A percentile compares a stretch with the other conserved stretches of the same genome.
Conservation (phyloP, 2,329 filamentous ascomycete genomes). For the Lasiodiplodia sp. region DNA sequence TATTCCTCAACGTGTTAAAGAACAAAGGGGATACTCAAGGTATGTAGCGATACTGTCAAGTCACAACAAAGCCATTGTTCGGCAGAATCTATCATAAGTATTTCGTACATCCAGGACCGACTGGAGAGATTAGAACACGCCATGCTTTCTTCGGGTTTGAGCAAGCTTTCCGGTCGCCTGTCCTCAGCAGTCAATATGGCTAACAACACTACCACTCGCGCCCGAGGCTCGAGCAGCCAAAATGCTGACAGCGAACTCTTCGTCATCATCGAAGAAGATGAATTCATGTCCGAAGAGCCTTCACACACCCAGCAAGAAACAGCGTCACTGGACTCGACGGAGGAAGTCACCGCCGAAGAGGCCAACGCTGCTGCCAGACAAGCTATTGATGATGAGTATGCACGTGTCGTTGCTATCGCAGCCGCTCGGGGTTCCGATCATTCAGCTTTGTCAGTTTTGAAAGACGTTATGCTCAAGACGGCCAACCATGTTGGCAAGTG, state of each 20-base stretch:
- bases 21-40: background rate
- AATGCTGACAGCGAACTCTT: background rate
- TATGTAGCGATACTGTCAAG: no score
- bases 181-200: background rate
- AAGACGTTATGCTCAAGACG: background rate
- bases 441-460: background rate
- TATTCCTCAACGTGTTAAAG: background rate
- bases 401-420: background rate
- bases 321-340: background rate
- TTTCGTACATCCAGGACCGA: no score
- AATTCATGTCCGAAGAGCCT: background rate
- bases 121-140: background rate
- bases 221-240: no score
- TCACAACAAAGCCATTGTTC: background rate
- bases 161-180: background rate
- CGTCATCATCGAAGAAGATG: background rate
- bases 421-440: background rate
- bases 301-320: background rate
- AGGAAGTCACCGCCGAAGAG: background rate
- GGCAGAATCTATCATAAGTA: background rate
- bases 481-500: background rate
- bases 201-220: background rate
- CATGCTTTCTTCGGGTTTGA: background rate
- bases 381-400: slow-evolving; percentile 4
- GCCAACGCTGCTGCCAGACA: background rate